Evolutionary conservation across 2,329 filamentous ascomycete species (phyloP), one percentile per base, ranked within the genome.

Genomic region (Coniochaeta sp.): DNA sequence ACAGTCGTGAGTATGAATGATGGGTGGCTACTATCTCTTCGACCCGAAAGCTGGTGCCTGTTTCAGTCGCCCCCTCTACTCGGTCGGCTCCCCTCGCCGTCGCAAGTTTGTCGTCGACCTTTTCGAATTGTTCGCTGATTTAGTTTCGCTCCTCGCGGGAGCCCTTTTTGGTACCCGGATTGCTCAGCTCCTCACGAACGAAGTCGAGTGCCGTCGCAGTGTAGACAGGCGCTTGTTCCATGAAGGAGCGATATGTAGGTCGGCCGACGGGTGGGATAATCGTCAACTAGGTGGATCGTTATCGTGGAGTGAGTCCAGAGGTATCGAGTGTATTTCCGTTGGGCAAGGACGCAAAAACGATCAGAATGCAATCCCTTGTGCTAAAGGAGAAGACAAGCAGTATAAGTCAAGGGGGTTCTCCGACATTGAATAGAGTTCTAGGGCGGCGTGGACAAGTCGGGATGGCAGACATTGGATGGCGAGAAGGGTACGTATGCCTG

Each of bases 1-100:
- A 59, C 38, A 28, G 50, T 59, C 55, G 40, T 34, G 36, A 52
- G 43, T 16, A 14, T 58, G 60, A 61, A 61, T 62, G 56, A 52
- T 60, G 60, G n/a, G 26, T 31, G 26, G 33, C 36, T 34, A 31
- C 36, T 57, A 24, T 52, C 47, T 28, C 47, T 31, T 26, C n/a
- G 12, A 52, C 24, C 47, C 22, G 17, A 24, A 17, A 8, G 22
- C 38, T 44, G 33, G 57, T 58, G 34, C n/a, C 38, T 28, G 38
- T 43, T n/a, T 17, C 36, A 28, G 40, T 28, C 24, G 6, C 24
- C 47, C 44, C 12, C 6, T 26, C 5, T 5, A 36, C 24, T 6
- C 24, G 14, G 6, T 52, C 47, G 47, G 14, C 6, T 52, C 47
- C 26, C 14, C 24, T 52, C 12, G 43, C 12, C 19, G 47, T 52